Base-by-base conservation (phyloP, 371 early-diverging fungal genomes). In the Gilbertella persicaria region DNA sequence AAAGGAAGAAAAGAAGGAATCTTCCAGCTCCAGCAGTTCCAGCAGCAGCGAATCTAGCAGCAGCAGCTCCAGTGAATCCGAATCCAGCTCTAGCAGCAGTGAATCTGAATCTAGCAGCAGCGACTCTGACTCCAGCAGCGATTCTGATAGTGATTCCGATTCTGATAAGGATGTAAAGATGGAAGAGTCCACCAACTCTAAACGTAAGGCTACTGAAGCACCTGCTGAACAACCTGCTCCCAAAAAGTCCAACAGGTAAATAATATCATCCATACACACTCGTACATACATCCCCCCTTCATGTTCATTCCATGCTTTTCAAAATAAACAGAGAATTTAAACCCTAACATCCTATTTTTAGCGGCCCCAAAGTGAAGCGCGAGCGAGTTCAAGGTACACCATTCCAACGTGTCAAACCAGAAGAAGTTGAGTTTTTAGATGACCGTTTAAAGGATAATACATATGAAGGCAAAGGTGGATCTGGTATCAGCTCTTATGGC, bases 381-480 rank as follows among this genome's bases (percentile, higher is more conserved):
- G 26, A 40, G 33, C 46, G 56, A 37, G 65, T 60, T 19, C 82
- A 80, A 39, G 82, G 81, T 26, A 77, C 76, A 26, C 91, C 86
- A 5, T 95, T 97, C 71, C 88, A 86, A 68, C 84, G 96, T 35
- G 87, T 96, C 21, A 80, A 80, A 36, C 80, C 83, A 9, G 90
- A 91, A 53, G 90, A 95, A 53, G 92, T 96, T 2, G 79, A 75
- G 13, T 95, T 92, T 58, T 53, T 68, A 4, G 88, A 92, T 63
- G 88, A 91, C 0, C 67, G 88, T 29, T 71, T 96, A 45, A 89
- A 82, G 64, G 93, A 95, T 68, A 97, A 95, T 72, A 74, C 86
- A 0, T 95, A 90, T 66, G 73, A 79, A 44, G 45, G 69, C 42
- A 93, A 90, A 58, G 79, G 75, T 51, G 87, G 85, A 20, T 88